These are phyloP conservation scores for Hypoxylon perforatum DNA, from an alignment of 495 filamentous ascomycete species.

Conservation along the genomic window DNA sequence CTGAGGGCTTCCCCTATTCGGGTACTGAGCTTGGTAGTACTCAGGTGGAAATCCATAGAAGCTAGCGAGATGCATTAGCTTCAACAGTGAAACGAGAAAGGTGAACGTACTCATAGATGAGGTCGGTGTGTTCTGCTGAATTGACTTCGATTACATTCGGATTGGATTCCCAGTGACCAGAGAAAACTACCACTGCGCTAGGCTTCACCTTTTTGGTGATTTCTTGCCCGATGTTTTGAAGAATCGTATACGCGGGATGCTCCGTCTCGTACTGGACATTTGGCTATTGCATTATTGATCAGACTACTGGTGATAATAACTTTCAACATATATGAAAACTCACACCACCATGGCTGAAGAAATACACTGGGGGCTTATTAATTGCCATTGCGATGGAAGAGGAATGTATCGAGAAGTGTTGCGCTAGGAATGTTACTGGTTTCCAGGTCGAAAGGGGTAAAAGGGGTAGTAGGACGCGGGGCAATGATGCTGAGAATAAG, in stretches of 20 bases:
- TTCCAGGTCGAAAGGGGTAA: conserved; percentile 32
- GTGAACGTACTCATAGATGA: conserved; percentile 81
- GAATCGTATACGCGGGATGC: conserved; percentile 79
- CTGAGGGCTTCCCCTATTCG: conserved; percentile 72
- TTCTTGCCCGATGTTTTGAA: conserved; percentile 76
- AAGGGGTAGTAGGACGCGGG: conserved; percentile 28
- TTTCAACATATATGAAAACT: conserved; percentile 45
- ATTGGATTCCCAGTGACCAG: conserved; percentile 83
- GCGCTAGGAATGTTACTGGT: conserved; percentile 22
- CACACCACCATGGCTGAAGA: conserved; percentile 81
- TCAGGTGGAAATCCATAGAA: conserved; percentile 81
- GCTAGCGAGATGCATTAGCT: conserved; percentile 48
- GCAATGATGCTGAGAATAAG: conserved; percentile 28
- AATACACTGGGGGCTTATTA: conserved; percentile 73
- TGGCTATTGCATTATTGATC: conserved; percentile 58
- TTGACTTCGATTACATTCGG: conserved; percentile 75
- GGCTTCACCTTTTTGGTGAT: conserved; percentile 85
- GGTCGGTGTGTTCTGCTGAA: conserved; percentile 70
- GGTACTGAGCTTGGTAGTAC: conserved; percentile 74
- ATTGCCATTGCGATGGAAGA: conserved; percentile 34
- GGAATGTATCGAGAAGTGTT: conserved; percentile 14
- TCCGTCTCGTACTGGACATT: conserved; percentile 77
- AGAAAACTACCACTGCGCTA: conserved; percentile 85
- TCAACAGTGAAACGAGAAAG: not conserved
- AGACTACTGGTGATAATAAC: conserved; percentile 4